Conservation (phyloP, 345 rosid species). For the Eucalyptus erythrocorys region DNA sequence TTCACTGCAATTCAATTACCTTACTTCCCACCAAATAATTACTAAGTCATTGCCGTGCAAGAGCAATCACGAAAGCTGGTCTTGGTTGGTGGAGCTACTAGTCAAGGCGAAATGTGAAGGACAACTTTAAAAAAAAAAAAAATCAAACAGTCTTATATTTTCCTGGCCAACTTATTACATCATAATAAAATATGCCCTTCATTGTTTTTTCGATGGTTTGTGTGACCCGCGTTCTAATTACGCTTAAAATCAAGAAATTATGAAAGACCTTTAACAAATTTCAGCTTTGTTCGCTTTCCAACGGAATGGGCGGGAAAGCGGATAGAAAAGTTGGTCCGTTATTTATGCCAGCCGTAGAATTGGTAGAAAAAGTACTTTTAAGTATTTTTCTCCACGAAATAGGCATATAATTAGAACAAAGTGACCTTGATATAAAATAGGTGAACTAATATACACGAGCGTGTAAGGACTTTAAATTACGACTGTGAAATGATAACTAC, state of each 20-base stretch:
- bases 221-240: not conserved
- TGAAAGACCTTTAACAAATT: not conserved
- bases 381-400: not conserved
- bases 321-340: not conserved
- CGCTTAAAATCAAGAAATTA: not conserved
- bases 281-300: not conserved
- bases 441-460: not conserved
- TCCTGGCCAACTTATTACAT: not conserved
- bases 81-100: not conserved
- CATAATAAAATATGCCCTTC: not conserved
- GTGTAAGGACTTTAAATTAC: not conserved
- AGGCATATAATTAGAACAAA: not conserved
- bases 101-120: not conserved
- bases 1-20: not conserved
- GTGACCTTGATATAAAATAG: not conserved
- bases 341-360: not conserved
- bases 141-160: not conserved
- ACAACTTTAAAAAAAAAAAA: not conserved
- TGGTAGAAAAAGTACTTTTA: not conserved
- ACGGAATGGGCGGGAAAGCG: not conserved
- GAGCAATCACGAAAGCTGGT: not conserved
- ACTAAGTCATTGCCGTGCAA: not conserved
- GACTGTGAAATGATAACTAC: not conserved
- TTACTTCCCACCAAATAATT: not conserved
- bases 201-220: not conserved